Conservation (phyloP, 2,329 filamentous ascomycete species). For the Aquanectria penicillioides region DNA sequence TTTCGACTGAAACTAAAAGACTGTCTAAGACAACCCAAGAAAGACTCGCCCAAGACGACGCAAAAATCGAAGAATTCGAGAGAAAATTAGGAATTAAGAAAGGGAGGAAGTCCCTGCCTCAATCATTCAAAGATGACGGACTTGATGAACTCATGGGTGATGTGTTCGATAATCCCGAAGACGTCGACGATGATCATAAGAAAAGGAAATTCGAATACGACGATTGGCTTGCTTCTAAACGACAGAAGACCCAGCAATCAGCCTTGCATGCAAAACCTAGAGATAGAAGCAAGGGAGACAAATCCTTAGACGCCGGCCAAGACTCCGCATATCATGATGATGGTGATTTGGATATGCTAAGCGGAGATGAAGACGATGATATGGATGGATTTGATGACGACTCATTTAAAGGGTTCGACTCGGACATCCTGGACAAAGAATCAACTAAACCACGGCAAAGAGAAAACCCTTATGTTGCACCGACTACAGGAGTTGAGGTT, state of each 20-base stretch:
- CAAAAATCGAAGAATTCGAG: constrained; percentile 87
- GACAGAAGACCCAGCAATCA: constrained; percentile 55
- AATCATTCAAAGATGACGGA: constrained; percentile 83
- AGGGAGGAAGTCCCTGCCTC: constrained; percentile 77
- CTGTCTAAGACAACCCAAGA: constrained; percentile 49
- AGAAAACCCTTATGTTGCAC: constrained; percentile 92
- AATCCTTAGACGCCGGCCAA: constrained; percentile 33
- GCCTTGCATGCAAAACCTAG: constrained; percentile 20
- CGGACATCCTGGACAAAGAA: constrained; percentile 44
- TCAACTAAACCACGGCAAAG: constrained; percentile 59
- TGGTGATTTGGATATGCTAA: constrained; percentile 38
- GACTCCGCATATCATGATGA: constrained; percentile 33
- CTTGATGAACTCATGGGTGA: constrained; percentile 81
- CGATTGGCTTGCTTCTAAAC: constrained; percentile 69
- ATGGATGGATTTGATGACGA: constrained; percentile 46
- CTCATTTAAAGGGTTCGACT: constrained; percentile 53
- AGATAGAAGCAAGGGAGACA: constrained; percentile 40
- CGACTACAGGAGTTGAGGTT: constrained; percentile 57
- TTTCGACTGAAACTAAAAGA: constrained; percentile 39
- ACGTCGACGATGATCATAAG: constrained; percentile 63
- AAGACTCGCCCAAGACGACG: constrained; percentile 81
- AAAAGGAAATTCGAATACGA: constrained; percentile 69
- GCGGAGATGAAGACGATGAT: constrained; percentile 40
- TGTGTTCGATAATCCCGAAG: constrained; percentile 54
- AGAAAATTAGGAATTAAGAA: constrained; percentile 85